Evolutionary conservation across 2,329 filamentous ascomycete genomes (phyloP).

Genomic region (Endoconidiophora polonica): DNA sequence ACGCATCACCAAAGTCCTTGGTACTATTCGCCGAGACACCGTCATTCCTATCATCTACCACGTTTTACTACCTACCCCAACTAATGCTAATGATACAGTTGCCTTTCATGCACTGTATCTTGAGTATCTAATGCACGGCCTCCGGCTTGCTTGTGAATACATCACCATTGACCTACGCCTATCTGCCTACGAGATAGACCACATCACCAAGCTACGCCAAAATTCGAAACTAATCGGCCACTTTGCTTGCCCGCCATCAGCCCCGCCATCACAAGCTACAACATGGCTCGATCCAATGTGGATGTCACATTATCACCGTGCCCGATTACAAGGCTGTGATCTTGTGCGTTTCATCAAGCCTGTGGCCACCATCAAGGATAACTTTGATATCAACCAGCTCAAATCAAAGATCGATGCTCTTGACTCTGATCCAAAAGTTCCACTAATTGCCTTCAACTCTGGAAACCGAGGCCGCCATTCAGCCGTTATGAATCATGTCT

Average conservation of each 20-base stretch:
- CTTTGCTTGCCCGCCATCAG: constrained; percentile 20
- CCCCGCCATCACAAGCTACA: constrained; percentile 6
- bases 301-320: constrained; percentile 40
- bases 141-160: constrained; percentile 47
- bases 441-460: constrained; percentile 48
- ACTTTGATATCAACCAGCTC: constrained; percentile 41
- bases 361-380: constrained; percentile 41
- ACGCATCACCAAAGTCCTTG: constrained; percentile 40
- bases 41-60: constrained; percentile 43
- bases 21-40: constrained; percentile 43
- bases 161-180: constrained; percentile 44
- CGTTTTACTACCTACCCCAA: constrained; percentile 22
- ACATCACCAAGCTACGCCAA: constrained; percentile 34
- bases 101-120: constrained; percentile 27
- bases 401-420: constrained; percentile 30
- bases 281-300: constrained; percentile 42
- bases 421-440: constrained; percentile 26
- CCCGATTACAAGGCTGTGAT: constrained; percentile 40
- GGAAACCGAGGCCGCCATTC: constrained; percentile 46
- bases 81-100: constrained; percentile 12
- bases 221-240: constrained; percentile 46
- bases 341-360: constrained; percentile 44
- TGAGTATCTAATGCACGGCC: constrained; percentile 39
- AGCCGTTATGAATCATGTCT: constrained; percentile 46
- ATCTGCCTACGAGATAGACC: constrained; percentile 31